These are phyloP conservation scores for Capsicum chinense DNA, from an alignment of 257 asterid genomes.

Conservation along the genomic window DNA sequence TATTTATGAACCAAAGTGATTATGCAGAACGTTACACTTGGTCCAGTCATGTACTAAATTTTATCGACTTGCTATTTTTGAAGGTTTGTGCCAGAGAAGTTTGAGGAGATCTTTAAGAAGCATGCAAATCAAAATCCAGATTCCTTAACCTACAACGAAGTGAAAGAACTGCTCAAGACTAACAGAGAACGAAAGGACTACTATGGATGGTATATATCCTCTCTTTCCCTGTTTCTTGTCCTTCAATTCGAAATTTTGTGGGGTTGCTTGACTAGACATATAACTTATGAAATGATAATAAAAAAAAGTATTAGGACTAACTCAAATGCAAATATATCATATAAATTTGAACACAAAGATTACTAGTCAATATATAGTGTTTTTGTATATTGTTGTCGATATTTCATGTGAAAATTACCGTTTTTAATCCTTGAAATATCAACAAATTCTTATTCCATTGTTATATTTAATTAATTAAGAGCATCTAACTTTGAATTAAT, in stretches of 20 bases:
- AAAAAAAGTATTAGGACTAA: background rate
- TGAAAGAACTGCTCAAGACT: constrained; percentile 56
- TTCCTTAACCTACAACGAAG: constrained; percentile 65
- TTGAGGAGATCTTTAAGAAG: constrained; percentile 71
- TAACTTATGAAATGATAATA: background rate
- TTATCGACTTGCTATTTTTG: background rate
- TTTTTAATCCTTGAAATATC: background rate
- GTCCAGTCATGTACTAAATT: background rate
- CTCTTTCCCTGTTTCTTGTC: background rate
- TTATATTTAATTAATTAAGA: too few species aligned
- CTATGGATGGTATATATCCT: constrained; percentile 64
- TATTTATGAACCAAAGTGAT: background rate
- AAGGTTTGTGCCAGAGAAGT: constrained; percentile 72
- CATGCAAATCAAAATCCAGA: constrained; percentile 52
- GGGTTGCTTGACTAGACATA: background rate
- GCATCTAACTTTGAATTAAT: too few species aligned
- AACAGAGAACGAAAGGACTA: constrained; percentile 77
- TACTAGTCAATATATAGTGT: background rate
- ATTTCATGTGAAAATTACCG: background rate
- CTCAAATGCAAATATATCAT: background rate
- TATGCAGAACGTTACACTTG: background rate
- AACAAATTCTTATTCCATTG: too few species aligned
- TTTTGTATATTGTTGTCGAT: background rate
- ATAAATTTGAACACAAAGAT: too few species aligned
- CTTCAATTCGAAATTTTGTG: background rate